Percentiles rank a stretch among this genome's conserved stretches.
These are phyloP conservation scores for Artemisia annua DNA, from an alignment of 129 eudicot species.

Conservation along the genomic window DNA sequence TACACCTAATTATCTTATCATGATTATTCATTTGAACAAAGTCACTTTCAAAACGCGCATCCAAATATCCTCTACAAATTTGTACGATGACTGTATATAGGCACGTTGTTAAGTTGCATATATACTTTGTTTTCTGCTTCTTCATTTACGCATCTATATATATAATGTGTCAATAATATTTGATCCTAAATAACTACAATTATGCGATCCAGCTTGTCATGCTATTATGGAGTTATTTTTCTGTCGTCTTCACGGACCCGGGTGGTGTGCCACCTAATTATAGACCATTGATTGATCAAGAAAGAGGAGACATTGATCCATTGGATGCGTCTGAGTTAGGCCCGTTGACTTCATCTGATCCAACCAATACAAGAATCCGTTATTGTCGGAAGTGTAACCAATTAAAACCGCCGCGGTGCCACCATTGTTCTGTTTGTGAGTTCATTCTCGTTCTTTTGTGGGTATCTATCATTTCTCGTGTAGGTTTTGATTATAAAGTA, in stretches of 20 bases:
- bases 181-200: slow-evolving; percentile 8
- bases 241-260: slow-evolving; percentile 91
- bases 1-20: too few relatives aligned
- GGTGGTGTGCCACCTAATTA: slow-evolving; percentile 93
- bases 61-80: too few relatives aligned
- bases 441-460: slow-evolving; percentile 14
- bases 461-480: neutral
- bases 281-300: slow-evolving; percentile 78
- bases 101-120: too few relatives aligned
- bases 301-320: slow-evolving; percentile 78
- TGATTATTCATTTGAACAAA: too few relatives aligned
- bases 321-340: slow-evolving; percentile 66
- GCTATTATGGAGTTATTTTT: slow-evolving; percentile 95
- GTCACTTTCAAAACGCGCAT: too few relatives aligned
- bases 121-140: too few relatives aligned
- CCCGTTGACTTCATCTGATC: slow-evolving; percentile 42
- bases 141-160: neutral
- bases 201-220: slow-evolving; percentile 68
- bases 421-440: slow-evolving; percentile 99
- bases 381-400: slow-evolving; percentile 95
- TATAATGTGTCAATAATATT: neutral
- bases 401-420: slow-evolving; percentile 96
- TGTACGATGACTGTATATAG: too few relatives aligned
- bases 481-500: neutral
- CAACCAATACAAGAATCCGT: slow-evolving; percentile 57